Evolutionary conservation across 495 filamentous ascomycete species (phyloP), one percentile per base, ranked within the genome.

Genomic region (Annulohypoxylon moriforme): DNA sequence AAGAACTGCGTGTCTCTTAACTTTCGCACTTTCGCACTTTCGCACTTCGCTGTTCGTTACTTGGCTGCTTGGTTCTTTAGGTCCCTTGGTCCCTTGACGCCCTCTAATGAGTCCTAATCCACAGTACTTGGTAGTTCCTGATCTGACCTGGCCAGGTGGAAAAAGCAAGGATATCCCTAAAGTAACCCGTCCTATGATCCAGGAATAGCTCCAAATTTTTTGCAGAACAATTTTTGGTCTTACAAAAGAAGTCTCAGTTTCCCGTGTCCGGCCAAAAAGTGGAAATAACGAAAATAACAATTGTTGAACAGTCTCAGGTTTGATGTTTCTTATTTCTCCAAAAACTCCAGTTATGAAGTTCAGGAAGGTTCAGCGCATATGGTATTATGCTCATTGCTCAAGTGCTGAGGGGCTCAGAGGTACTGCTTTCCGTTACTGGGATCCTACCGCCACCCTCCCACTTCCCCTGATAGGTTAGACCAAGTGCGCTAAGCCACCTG

Each of bases 361-460:
- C n/a, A n/a, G n/a, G n/a, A n/a, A 18, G 34, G 24, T 18, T 29
- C 18, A 24, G 55, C 14, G 5, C 18, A 29, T n/a, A n/a, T n/a
- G n/a, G n/a, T n/a, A n/a, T n/a, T n/a, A n/a, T n/a, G n/a, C n/a
- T n/a, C n/a, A 2, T 46, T 40, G 56, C 53, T 60, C 53, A 70
- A 60, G 67, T 53, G 56, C 53, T 70, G 67, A 70, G 67, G 67
- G 67, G 67, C 59, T 58, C 31, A 69, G 59, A 44, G 20, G 2
- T 50, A 9, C 34, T 50, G 42, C 52, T 55, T 69, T 27, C 33
- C 5, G 46, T 46, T 24, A 2, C 40, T 57, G 18, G 27, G 16
- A 55, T 34, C 25, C 46, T 53, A 33, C 56, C 56, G 64, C 64
- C 46, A 68, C 64, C 60, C 60, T 56, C 64, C 64, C 47, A 68